Base-by-base conservation (phyloP, 2,329 filamentous ascomycete species). In the Orbilia javanica region DNA sequence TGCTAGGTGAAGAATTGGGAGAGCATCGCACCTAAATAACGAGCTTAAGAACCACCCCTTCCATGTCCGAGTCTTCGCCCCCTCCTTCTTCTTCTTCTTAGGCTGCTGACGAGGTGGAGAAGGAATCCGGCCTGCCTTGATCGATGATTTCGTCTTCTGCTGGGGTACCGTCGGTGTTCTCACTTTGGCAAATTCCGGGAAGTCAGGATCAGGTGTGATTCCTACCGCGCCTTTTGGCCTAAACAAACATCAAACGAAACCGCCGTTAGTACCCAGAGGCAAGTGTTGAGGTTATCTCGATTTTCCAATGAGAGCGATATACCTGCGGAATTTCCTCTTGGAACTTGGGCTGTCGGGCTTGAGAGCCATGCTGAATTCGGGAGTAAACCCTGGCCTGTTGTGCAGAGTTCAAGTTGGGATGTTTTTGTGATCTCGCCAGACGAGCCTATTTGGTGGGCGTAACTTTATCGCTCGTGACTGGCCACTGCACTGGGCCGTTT, bases 121-220 rank as follows among this genome's bases (percentile, higher is more conserved):
- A 27, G 29, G 48, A 57, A 46, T 80, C 52, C 55, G 53, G n/a
- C 69, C 57, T 80, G 29, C 80, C 81, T 52, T 81, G 80, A 57
- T 72, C 18, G 81, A 70, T 11, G 79, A 83, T 11, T 71, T 69
- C 11, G 66, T 29, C 57, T 77, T 77, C 60, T 66, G 73, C 15
- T 66, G 34, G 27, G 72, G 52, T 36, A 57, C 65, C 31, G 52
- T 18, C 11, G 65, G 65, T 20, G 48, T 46, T 6, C 48, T 20
- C 25, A 60, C 55, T 39, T 60, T 60, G 55, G 69, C 69, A 50
- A 63, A 65, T 20, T 77, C 66, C 22, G 46, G 46, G 50, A 31
- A 65, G 15, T 77, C 66, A n/a, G 73, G 73, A 8, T 77, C 66
- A n/a, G 73, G 73, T 48, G 69, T 66, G 18, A 77, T 60, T 65